Evolutionary conservation across 78 protist species (phyloP), one percentile per base, ranked within the genome.

Genomic region (Guillardia theta): DNA sequence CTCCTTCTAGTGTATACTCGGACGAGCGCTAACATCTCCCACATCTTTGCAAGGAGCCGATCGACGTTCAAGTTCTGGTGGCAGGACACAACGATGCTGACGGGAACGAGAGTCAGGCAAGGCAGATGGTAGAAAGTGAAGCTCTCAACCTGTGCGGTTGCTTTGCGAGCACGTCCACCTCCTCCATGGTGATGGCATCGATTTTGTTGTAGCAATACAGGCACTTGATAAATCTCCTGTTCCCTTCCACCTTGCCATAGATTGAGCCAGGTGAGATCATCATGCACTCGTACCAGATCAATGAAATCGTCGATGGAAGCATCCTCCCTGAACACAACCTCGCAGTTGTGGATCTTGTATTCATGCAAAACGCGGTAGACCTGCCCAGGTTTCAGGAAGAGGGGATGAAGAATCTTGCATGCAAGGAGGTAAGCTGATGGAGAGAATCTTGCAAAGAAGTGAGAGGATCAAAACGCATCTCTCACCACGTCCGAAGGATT

Each of bases 1-100:
- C 92, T 10, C 54, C 54, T 37, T 83, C 97, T 96, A 24, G 98
- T 97, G 96, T 96, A 97, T 6, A 97, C 90, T 12, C 98, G 95
- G n/a, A 94, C 83, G 36, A 97, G 39, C 6, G 10, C 77, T 8
- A 97, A 92, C 83, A 96, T 36, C 37, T 94, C 95, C 98, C 98
- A 97, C 39, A 96, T 54, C 93, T 64, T 76, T 30, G 95, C 96
- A 18, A 94, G 76, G 58, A 95, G 37, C 21, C 47, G 4, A 33
- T 95, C 96, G 27, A 95, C 21, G 45, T 88, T 88, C 45, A 97
- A 21, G 22, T 94, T 43, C 83, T 9, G 19, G 88, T 77, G n/a
- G 88, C 94, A 94, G 46, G 58, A 64, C 48, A 96, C 6, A 48
- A 96, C 96, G 47, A 64, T 27, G 43, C 78, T 21, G 92, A 95